These are phyloP conservation scores for Citrus glauca DNA, from an alignment of 345 rosid genomes.

Conservation along the genomic window DNA sequence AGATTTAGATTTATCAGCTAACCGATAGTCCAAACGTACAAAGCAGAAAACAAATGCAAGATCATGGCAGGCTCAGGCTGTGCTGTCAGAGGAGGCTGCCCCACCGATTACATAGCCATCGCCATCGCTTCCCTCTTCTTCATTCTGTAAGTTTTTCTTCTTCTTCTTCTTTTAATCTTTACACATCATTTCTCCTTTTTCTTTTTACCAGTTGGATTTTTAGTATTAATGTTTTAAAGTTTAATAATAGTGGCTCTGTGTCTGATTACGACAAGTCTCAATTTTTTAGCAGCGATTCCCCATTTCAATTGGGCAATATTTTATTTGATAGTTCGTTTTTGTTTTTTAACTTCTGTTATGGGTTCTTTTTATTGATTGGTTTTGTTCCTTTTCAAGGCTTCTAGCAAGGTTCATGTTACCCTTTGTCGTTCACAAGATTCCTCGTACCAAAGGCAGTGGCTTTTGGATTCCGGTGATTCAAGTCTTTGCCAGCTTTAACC, in stretches of 20 bases:
- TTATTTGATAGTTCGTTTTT: too few species aligned
- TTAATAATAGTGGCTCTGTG: background rate
- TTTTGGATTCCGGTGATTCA: conserved; percentile 89
- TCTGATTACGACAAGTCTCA: background rate
- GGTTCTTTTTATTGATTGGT: conserved; percentile 1
- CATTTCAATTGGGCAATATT: background rate
- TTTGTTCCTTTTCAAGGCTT: conserved; percentile 49
- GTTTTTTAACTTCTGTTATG: background rate
- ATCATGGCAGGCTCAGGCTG: conserved; percentile 50
- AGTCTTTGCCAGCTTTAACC: conserved; percentile 71
- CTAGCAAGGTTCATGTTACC: conserved; percentile 49
- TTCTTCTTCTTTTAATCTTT: background rate
- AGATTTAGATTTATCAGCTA: background rate
- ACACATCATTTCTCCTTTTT: background rate
- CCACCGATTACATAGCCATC: conserved; percentile 76
- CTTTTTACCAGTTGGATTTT: background rate
- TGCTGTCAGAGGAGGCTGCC: conserved; percentile 68
- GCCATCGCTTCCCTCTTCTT: conserved; percentile 51
- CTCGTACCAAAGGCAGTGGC: conserved; percentile 68
- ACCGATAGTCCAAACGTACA: conserved; percentile 4
- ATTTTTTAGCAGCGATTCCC: background rate
- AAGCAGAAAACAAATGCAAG: background rate
- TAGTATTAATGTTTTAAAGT: background rate
- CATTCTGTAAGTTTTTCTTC: conserved; percentile 43
- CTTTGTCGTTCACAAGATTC: conserved; percentile 60